Conservation (phyloP, 176 grass and related monocot genomes). For the bread wheat (Triticum aestivum) region IWGSC_CS_RefSeq_v2.1 NC_057802.1:370254770-370255269, state of each 20-base stretch:
- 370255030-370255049: background rate
- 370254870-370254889: background rate
- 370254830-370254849: conserved; percentile 31
- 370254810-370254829: conserved; percentile 86
- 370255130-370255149: conserved; percentile 10
- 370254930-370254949: background rate
- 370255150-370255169: background rate
- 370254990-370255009: background rate
- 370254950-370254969: background rate
- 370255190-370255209: background rate
- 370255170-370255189: conserved; percentile 19
- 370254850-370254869: background rate
- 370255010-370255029: conserved; percentile 16
- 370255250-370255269: conserved; percentile 15
- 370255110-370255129: too few species aligned
- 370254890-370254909: background rate
- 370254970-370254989: background rate
- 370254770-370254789: conserved; percentile 97
- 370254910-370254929: background rate
- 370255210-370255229: conserved; percentile 37
- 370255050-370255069: conserved; percentile 24
- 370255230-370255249: conserved; percentile 19
- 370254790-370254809: conserved; percentile 97
- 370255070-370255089: background rate
- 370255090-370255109: background rate